Evolutionary conservation across 441 rosid species (phyloP).

Genomic region (Kokia cookei): DNA sequence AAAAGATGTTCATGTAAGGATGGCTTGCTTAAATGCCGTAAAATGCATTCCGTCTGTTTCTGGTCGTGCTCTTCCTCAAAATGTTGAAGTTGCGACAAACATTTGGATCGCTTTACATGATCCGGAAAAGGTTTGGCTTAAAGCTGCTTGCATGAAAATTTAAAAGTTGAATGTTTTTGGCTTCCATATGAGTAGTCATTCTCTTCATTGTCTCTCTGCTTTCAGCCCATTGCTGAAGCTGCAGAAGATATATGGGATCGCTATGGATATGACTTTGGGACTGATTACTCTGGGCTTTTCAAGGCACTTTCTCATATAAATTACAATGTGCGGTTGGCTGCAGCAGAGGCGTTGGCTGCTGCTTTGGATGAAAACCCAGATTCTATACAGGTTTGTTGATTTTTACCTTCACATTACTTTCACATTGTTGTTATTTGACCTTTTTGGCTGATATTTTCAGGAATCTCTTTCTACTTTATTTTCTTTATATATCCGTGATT

Average conservation of each 20-base stretch:
- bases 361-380: slow-evolving; percentile 94
- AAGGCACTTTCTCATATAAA: slow-evolving; percentile 73
- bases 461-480: slow-evolving; percentile 87
- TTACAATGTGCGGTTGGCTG: slow-evolving; percentile 86
- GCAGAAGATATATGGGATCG: slow-evolving; percentile 98
- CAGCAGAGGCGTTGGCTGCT: slow-evolving; percentile 98
- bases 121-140: slow-evolving; percentile 81
- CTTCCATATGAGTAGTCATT: slow-evolving; percentile 5
- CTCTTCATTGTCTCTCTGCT: slow-evolving; percentile 5
- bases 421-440: slow-evolving; percentile 18
- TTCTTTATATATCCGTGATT: slow-evolving; percentile 84
- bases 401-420: slow-evolving; percentile 7
- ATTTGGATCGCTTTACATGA: slow-evolving; percentile 98
- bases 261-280: slow-evolving; percentile 87
- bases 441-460: slow-evolving; percentile 38
- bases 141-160: slow-evolving; percentile 8
- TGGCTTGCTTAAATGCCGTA: slow-evolving; percentile 95
- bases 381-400: slow-evolving; percentile 60
- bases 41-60: slow-evolving; percentile 93
- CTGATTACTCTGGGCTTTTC: slow-evolving; percentile 83
- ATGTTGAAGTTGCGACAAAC: slow-evolving; percentile 80
- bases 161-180: neutral
- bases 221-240: slow-evolving; percentile 85
- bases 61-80: slow-evolving; percentile 62
- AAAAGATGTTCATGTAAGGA: slow-evolving; percentile 93